These are phyloP conservation scores for Yamadazyma triangularis DNA, from an alignment of 1,139 yeast genomes.

Conservation along the genomic window DNA sequence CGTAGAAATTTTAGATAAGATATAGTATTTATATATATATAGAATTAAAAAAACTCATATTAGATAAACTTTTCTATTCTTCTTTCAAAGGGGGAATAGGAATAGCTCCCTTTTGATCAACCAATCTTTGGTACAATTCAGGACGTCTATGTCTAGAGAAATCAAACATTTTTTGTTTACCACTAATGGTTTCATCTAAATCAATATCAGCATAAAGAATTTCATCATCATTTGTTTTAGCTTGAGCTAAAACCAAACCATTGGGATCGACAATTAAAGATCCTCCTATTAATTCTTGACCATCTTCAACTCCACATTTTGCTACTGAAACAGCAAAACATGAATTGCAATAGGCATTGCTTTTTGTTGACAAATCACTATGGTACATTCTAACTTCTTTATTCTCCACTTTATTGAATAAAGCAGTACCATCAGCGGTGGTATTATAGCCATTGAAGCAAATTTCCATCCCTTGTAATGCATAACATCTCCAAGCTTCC, in stretches of 20 bases:
- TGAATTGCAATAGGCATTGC: constrained; percentile 27
- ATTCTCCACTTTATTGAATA: constrained; percentile 12
- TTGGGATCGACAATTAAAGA: constrained; percentile 28
- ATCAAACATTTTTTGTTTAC: constrained; percentile 26
- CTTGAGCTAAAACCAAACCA: constrained; percentile 24
- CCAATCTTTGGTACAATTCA: constrained; percentile 20
- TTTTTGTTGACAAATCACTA: constrained; percentile 24
- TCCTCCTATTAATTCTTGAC: constrained; percentile 25
- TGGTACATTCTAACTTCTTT: constrained; percentile 23
- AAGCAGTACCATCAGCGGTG: constrained; percentile 20
- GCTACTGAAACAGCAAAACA: constrained; percentile 26
- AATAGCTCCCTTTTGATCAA: constrained; percentile 13
- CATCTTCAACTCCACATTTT: constrained; percentile 28
- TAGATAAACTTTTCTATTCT: background rate
- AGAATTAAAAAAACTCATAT: too few relatives aligned
- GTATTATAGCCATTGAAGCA: constrained; percentile 26
- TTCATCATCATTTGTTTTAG: constrained; percentile 27
- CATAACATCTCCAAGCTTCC: constrained; percentile 31
- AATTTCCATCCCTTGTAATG: constrained; percentile 26
- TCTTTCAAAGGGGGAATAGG: constrained; percentile 7
- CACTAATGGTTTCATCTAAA: constrained; percentile 23
- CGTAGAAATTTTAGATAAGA: too few relatives aligned
- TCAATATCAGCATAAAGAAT: constrained; percentile 25
- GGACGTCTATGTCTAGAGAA: constrained; percentile 29
- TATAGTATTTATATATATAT: too few relatives aligned